These are phyloP conservation scores for Leccinum pallidistipes DNA, from an alignment of 1,284 basidiomycete genomes.

Conservation along the genomic window DNA sequence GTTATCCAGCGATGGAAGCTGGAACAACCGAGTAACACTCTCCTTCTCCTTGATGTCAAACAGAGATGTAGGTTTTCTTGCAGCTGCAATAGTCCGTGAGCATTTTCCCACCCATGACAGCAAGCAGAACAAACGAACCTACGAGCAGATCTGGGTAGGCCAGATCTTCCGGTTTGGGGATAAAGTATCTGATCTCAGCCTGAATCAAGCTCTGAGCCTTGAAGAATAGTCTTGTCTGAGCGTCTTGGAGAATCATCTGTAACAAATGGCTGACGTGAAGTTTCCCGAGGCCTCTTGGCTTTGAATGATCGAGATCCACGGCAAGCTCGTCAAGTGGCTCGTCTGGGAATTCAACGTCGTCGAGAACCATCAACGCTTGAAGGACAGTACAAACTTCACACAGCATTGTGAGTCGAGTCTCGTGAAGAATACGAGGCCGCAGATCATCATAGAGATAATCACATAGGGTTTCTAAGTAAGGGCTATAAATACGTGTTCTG, in stretches of 20 bases:
- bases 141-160: constrained; percentile 81
- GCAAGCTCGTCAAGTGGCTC: constrained; percentile 39
- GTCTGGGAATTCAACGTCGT: constrained; percentile 49
- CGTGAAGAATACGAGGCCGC: constrained; percentile 90
- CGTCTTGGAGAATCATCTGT: constrained; percentile 89
- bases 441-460: constrained; percentile 93
- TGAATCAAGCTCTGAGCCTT: constrained; percentile 90
- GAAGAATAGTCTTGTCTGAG: constrained; percentile 91
- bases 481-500: constrained; percentile 43
- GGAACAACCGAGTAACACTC: constrained; percentile 64
- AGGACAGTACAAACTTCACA: constrained; percentile 94
- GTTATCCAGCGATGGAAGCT: constrained; percentile 70
- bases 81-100: constrained; percentile 37
- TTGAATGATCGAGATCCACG: constrained; percentile 41
- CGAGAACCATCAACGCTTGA: constrained; percentile 91
- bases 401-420: constrained; percentile 79
- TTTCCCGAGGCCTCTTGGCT: constrained; percentile 45
- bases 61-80: constrained; percentile 42
- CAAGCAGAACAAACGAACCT: constrained; percentile 40
- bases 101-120: neutral
- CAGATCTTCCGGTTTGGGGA: constrained; percentile 74
- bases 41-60: constrained; percentile 61
- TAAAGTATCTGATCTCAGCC: constrained; percentile 81
- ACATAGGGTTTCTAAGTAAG: constrained; percentile 86
- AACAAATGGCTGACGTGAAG: constrained; percentile 74